phyloP scores from a whole-genome alignment of 768 basidiomycete species.

The Amanita molliuscula region DNA sequence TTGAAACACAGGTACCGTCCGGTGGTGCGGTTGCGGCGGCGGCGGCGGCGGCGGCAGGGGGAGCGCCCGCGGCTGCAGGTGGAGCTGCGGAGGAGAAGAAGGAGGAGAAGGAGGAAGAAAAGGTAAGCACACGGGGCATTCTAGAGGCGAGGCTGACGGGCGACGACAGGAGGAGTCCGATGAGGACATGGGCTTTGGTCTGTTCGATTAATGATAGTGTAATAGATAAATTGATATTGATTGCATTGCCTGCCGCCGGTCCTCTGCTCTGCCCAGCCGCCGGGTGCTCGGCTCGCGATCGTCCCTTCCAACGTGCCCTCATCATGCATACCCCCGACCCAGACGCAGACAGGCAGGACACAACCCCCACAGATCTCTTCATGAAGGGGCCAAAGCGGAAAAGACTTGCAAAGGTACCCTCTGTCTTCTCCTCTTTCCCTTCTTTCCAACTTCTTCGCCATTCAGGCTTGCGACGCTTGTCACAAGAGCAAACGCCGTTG shows the following conservation, averaged over 20 bases:
- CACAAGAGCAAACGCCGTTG: slow-evolving; percentile 81
- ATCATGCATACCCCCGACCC: slow-evolving; percentile 10
- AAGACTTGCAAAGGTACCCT: slow-evolving; percentile 38
- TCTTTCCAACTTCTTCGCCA: slow-evolving; percentile 6
- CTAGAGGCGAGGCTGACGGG: slow-evolving; percentile 1
- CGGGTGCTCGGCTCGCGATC: neutral
- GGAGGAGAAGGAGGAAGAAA: slow-evolving; percentile 86
- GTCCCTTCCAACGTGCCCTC: neutral
- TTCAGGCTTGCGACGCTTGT: slow-evolving; percentile 67
- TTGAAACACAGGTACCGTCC: slow-evolving; percentile 64
- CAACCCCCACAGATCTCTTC: slow-evolving; percentile 14
- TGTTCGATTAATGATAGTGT: slow-evolving; percentile 68
- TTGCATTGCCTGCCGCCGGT: slow-evolving; percentile 13
- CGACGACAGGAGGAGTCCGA: slow-evolving; percentile 74
- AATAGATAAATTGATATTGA: neutral
- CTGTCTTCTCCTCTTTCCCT: neutral
- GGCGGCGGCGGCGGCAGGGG: slow-evolving; percentile 41
- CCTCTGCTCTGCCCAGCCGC: neutral
- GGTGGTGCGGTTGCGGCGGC: slow-evolving; percentile 50
- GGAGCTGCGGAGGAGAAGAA: slow-evolving; percentile 31
- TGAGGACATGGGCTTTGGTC: slow-evolving; percentile 99
- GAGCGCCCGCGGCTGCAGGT: slow-evolving; percentile 39
- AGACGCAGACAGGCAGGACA: slow-evolving; percentile 21
- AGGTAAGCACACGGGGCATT: slow-evolving; percentile 36
- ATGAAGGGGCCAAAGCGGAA: slow-evolving; percentile 45